Percentiles rank a stretch among this genome's conserved stretches.
phyloP scores from a whole-genome alignment of 2,329 filamentous ascomycete species.

The Metarhizium album region DNA sequence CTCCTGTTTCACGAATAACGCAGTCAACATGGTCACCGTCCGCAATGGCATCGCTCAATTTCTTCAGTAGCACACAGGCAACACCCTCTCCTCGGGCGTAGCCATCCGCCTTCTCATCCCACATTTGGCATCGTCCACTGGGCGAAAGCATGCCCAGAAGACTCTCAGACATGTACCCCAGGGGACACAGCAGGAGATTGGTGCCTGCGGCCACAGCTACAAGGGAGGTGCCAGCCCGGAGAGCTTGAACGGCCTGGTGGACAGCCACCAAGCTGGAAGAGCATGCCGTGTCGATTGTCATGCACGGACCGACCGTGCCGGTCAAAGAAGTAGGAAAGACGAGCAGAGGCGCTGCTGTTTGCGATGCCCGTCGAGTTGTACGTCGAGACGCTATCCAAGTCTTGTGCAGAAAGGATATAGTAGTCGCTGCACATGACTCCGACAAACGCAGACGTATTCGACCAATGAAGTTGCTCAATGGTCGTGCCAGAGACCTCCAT shows the following conservation, averaged over 20 bases:
- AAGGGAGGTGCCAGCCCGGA: conserved; percentile 18
- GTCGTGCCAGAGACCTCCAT: conserved; percentile 26
- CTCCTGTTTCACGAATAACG: conserved; percentile 22
- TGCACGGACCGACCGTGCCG: conserved; percentile 34
- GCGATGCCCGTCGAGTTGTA: conserved; percentile 14
- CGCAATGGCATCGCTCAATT: conserved; percentile 27
- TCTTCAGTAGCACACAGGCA: conserved; percentile 32
- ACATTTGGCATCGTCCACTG: conserved; percentile 12
- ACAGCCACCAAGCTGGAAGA: conserved; percentile 35
- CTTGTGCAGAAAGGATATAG: conserved; percentile 1
- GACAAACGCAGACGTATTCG: conserved; percentile 8
- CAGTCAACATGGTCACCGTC: conserved; percentile 29
- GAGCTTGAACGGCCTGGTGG: conserved; percentile 25
- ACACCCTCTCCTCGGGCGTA: conserved; percentile 32
- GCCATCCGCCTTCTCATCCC: conserved; percentile 32
- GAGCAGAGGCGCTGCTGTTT: conserved; percentile 20
- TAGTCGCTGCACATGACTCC: conserved; percentile 11
- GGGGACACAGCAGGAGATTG: conserved; percentile 11
- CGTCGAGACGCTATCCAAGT: too few species aligned
- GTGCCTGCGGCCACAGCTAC: conserved; percentile 28
- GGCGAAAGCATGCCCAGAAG: conserved; percentile 9
- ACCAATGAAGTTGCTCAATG: conserved; percentile 15
- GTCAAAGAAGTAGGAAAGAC: conserved; percentile 35
- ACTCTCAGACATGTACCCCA: conserved; percentile 9
- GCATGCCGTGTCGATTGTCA: conserved; percentile 41